phyloP scores from a whole-genome alignment of 306 rosid species.

The Rosa persica region DNA sequence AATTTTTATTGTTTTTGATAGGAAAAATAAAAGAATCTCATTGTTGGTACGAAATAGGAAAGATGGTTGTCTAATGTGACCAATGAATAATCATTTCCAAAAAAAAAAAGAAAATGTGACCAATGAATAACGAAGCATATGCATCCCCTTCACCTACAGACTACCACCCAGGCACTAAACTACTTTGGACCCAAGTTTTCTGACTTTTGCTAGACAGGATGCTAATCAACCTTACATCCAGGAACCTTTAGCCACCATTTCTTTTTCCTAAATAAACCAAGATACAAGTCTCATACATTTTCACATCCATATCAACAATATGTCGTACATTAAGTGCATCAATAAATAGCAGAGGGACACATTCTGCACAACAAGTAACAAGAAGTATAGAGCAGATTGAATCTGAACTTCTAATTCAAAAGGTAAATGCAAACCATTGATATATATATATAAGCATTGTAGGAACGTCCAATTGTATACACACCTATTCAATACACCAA shows the following conservation, averaged over 20 bases:
- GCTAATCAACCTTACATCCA: not conserved
- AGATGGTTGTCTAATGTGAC: constrained; percentile 2
- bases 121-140: not conserved
- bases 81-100: not conserved
- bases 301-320: not conserved
- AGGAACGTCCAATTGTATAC: not conserved
- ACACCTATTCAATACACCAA: constrained; percentile 86
- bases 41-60: not conserved
- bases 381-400: not conserved
- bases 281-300: not conserved
- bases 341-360: not conserved
- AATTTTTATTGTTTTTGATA: not conserved
- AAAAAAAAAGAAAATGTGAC: too few species aligned
- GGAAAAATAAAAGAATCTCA: not conserved
- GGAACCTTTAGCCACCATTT: not conserved
- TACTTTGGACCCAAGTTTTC: not conserved
- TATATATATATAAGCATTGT: not conserved
- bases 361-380: not conserved
- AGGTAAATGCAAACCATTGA: not conserved
- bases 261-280: not conserved
- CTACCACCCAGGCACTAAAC: not conserved
- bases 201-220: not conserved
- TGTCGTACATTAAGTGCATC: not conserved
- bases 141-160: not conserved
- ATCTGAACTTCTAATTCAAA: not conserved